Percentiles rank a stretch among this genome's conserved stretches.
These are phyloP conservation scores for Aspergillus coremiiformis DNA, from an alignment of 495 filamentous ascomycete genomes.

Conservation along the genomic window DNA sequence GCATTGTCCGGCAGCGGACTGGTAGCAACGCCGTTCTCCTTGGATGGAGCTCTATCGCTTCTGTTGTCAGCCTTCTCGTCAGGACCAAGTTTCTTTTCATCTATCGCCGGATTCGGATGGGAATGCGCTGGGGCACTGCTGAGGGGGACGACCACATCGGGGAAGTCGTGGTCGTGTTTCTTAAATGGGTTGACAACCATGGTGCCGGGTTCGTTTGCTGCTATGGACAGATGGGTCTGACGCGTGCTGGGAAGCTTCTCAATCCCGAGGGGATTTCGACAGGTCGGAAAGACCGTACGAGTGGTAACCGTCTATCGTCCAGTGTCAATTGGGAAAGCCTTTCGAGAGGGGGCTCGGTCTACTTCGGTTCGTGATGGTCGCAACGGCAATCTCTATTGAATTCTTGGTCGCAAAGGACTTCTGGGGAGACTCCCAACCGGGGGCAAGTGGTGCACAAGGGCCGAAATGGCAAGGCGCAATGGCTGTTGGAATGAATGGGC, in stretches of 20 bases:
- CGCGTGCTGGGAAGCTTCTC: conserved; percentile 1
- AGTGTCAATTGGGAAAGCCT: not conserved
- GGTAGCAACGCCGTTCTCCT: conserved; percentile 27
- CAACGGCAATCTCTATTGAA: not conserved
- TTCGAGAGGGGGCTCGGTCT: conserved; percentile 2
- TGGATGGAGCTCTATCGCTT: conserved; percentile 23
- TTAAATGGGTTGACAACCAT: conserved; percentile 46
- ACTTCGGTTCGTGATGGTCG: conserved; percentile 4
- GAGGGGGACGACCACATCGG: conserved; percentile 47
- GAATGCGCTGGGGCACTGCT: conserved; percentile 31
- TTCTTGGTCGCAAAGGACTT: not conserved
- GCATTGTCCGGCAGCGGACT: conserved; percentile 20
- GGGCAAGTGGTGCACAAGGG: conserved; percentile 1
- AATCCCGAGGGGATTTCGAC: not conserved
- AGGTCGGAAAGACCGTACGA: not conserved
- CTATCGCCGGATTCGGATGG: conserved; percentile 13
- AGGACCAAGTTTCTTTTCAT: conserved; percentile 22
- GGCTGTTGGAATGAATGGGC: conserved; percentile 1
- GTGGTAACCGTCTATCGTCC: not conserved
- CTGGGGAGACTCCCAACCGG: not conserved
- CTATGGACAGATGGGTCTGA: conserved; percentile 13
- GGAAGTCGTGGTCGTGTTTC: conserved; percentile 38
- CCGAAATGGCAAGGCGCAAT: conserved; percentile 12
- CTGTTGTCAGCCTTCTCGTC: conserved; percentile 21
- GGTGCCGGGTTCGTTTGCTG: conserved; percentile 19